Evolutionary conservation across 108 stramenopile species (phyloP).

Genomic region (Cyclotella kingstonii): DNA sequence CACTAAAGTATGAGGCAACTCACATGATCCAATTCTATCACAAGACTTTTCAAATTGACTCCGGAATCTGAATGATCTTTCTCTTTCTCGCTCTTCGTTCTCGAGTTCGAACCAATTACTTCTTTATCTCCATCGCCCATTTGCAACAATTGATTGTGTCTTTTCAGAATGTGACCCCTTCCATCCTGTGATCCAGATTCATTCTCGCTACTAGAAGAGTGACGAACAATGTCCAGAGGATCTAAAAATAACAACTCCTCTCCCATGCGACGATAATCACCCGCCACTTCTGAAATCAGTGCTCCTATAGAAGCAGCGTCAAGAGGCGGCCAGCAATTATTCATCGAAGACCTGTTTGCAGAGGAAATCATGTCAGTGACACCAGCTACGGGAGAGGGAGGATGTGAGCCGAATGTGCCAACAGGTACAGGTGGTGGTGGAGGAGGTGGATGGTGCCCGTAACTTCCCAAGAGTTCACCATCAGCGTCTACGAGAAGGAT

Average conservation of each 20-base stretch:
- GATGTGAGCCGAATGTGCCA: slow-evolving; percentile 7
- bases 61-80: slow-evolving; percentile 26
- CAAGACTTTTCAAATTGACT: slow-evolving; percentile 46
- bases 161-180: background rate
- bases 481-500: slow-evolving; percentile 71
- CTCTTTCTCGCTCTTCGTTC: slow-evolving; percentile 18
- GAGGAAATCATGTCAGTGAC: background rate
- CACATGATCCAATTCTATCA: slow-evolving; percentile 47
- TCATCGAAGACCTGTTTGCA: background rate
- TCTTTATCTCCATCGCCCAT: slow-evolving; percentile 11
- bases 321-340: slow-evolving; percentile 40
- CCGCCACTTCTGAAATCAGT: slow-evolving; percentile 72
- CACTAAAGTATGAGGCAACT: slow-evolving; percentile 3
- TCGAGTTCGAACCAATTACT: background rate
- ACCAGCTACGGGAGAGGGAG: slow-evolving; percentile 1
- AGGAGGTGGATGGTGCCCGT: slow-evolving; percentile 24
- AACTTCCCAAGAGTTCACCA: slow-evolving; percentile 68
- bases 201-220: background rate
- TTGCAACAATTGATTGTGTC: background rate
- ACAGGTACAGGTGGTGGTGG: slow-evolving; percentile 27
- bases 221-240: slow-evolving; percentile 44
- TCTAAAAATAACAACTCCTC: slow-evolving; percentile 50
- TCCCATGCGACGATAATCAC: slow-evolving; percentile 61
- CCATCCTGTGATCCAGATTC: background rate
- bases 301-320: slow-evolving; percentile 60